Percentiles rank a stretch among this genome's conserved stretches.
Evolutionary conservation across 2,329 filamentous ascomycete genomes (phyloP).

Genomic region (Scleromitrula shiraiana): DNA sequence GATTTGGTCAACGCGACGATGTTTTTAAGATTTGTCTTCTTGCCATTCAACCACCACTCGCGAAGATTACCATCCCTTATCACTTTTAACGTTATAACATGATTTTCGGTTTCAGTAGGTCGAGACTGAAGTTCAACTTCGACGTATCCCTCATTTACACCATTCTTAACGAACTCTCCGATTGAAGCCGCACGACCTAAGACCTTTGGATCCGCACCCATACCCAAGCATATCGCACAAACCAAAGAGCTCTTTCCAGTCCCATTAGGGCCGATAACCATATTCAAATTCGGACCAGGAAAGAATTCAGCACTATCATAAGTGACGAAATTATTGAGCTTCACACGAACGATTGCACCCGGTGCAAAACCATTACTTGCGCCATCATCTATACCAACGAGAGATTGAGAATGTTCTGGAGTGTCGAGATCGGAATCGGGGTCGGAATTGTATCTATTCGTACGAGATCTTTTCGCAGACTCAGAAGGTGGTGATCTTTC

Average conservation of each 20-base stretch:
- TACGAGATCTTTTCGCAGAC: conserved; percentile 23
- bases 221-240: conserved; percentile 87
- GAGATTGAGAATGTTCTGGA: conserved; percentile 3
- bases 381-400: not conserved
- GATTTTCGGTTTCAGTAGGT: conserved; percentile 53
- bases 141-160: conserved; percentile 65
- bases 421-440: conserved; percentile 8
- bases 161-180: conserved; percentile 90
- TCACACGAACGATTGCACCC: conserved; percentile 83
- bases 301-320: conserved; percentile 89
- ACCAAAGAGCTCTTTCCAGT: conserved; percentile 97
- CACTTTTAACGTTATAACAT: conserved; percentile 68
- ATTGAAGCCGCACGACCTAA: conserved; percentile 79
- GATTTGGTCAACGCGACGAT: conserved; percentile 60
- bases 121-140: conserved; percentile 81
- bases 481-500: conserved; percentile 14
- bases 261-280: conserved; percentile 98
- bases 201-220: conserved; percentile 75
- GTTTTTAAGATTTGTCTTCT: conserved; percentile 50
- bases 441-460: conserved; percentile 14
- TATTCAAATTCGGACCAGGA: conserved; percentile 87
- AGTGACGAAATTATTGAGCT: conserved; percentile 84
- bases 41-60: conserved; percentile 70
- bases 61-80: conserved; percentile 73
- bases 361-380: conserved; percentile 34